phyloP scores from a whole-genome alignment of 768 basidiomycete species.

The Fistulinella prunicolor region DNA sequence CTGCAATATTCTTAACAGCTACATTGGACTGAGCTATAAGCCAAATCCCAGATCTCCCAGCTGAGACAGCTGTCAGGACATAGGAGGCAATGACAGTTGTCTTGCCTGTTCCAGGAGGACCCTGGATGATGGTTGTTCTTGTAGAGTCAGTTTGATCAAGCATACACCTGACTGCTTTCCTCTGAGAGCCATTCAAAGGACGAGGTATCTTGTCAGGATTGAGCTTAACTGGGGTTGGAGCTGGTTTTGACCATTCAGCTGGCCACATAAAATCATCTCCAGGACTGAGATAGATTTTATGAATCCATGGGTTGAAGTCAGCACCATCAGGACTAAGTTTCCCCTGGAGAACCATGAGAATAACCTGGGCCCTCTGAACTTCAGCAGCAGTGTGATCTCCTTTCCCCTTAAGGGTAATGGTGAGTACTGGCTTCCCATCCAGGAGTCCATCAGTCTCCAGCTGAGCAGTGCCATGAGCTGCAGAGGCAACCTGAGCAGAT shows the following conservation, averaged over 20 bases:
- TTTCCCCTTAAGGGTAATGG: conserved; percentile 50
- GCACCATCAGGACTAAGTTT: conserved; percentile 19
- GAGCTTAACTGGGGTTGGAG: conserved; percentile 17
- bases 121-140: conserved; percentile 39
- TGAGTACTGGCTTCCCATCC: conserved; percentile 29
- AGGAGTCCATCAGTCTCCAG: conserved; percentile 25
- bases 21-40: conserved; percentile 84
- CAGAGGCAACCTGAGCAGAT: conserved; percentile 14
- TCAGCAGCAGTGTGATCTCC: conserved; percentile 62
- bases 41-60: conserved; percentile 57
- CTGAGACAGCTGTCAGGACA: conserved; percentile 46
- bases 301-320: conserved; percentile 37
- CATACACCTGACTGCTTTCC: conserved; percentile 36
- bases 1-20: conserved; percentile 87
- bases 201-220: conserved; percentile 15
- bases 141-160: conserved; percentile 32
- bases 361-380: conserved; percentile 31
- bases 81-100: conserved; percentile 69
- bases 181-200: conserved; percentile 41
- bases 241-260: conserved; percentile 26
- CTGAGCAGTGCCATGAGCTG: conserved; percentile 16
- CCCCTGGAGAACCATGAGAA: conserved; percentile 39
- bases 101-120: conserved; percentile 71
- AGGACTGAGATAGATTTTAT: conserved; percentile 33
- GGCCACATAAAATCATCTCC: conserved; percentile 37